Evolutionary conservation across 202 grass and related monocot genomes (phyloP), one percentile per base, ranked within the genome.

Genomic region (Setaria italica): DNA sequence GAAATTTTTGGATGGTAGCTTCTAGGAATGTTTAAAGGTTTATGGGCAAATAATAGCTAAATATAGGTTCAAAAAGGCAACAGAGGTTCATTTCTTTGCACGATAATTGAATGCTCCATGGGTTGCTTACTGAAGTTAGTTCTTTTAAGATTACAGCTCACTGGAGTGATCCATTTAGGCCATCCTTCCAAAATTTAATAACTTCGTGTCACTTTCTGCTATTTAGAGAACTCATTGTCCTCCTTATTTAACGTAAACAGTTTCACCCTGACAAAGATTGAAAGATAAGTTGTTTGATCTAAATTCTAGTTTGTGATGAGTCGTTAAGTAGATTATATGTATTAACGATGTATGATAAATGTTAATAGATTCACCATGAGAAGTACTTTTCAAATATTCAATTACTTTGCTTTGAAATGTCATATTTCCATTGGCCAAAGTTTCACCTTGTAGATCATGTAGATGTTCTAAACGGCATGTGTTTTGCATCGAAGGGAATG

Each of bases 31-130:
- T 74, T 78, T 34, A 29, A 41, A 80, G 37, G n/a, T 11, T 12
- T 34, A 19, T 79, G 64, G 20, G 54, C 20, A 60, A 29, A 14
- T 47, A 51, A 25, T 19, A 70, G 14, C 3, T 2, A 62, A 64
- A 62, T 76, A 54, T 89, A 33, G 33, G 9, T 64, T 62, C 41
- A 19, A 6, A 76, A 7, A 80, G 69, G 32, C 62, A 15, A 62
- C 11, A 76, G 12, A 41, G 11, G 16, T 42, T 17, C 80, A 77
- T 69, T 35, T 85, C 3, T 37, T 67, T 88, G 14, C 65, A 64
- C 48, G 50, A 59, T 14, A 49, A 43, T 6, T 35, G 13, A 63
- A 5, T 80, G 15, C 66, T 89, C 20, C 13, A 33, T 54, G 51
- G 4, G 1, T 20, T 79, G 29, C 41, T 60, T 54, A 60, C 62